Conservation (phyloP, 768 basidiomycete genomes). For the Epithele typhae region DNA sequence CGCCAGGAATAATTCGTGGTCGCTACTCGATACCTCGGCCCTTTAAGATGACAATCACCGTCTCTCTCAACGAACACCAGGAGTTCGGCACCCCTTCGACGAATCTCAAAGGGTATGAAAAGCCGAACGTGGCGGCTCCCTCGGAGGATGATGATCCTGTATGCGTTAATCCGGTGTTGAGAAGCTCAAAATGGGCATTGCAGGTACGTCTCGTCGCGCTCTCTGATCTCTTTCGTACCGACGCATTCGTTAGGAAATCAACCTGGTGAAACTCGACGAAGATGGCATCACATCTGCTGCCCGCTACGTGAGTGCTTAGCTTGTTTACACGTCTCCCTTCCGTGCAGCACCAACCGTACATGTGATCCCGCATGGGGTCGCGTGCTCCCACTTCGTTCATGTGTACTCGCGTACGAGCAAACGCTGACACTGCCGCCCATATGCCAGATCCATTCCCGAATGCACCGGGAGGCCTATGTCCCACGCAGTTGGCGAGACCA, state of each 20-base stretch:
- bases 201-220: not conserved
- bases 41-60: too few relatives aligned
- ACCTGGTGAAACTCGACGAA: conserved; percentile 55
- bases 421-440: too few relatives aligned
- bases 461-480: conserved; percentile 62
- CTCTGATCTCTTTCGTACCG: not conserved
- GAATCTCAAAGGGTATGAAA: too few relatives aligned
- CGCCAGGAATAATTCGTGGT: too few relatives aligned
- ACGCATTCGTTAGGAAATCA: conserved; percentile 41
- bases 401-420: not conserved
- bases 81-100: too few relatives aligned
- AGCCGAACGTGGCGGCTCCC: too few relatives aligned
- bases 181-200: not conserved
- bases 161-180: not conserved
- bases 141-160: too few relatives aligned
- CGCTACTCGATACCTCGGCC: too few relatives aligned
- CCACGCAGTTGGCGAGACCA: conserved; percentile 82
- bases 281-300: conserved; percentile 63
- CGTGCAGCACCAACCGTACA: too few relatives aligned
- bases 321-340: too few relatives aligned
- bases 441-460: conserved; percentile 62
- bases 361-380: too few relatives aligned
- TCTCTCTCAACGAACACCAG: too few relatives aligned
- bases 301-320: conserved; percentile 43
- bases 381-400: not conserved